Evolutionary conservation across 2,329 filamentous ascomycete species (phyloP).

Genomic region (Beauveria rudraprayagi): DNA sequence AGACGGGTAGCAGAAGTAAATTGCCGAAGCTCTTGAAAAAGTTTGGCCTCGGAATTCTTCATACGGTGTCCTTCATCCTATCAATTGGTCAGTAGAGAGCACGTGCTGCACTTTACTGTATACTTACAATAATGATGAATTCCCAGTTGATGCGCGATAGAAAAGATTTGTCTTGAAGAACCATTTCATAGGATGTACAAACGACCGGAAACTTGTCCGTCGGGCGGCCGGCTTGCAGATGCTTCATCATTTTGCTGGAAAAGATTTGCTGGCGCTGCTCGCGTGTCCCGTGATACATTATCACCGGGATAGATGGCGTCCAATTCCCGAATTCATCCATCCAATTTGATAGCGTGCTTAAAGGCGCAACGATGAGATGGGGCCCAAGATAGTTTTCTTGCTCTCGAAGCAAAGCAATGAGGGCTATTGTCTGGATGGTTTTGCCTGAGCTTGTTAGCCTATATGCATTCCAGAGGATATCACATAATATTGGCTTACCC

Average conservation of each 20-base stretch:
- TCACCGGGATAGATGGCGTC: slow-evolving; percentile 79
- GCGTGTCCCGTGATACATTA: slow-evolving; percentile 85
- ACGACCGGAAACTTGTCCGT: slow-evolving; percentile 75
- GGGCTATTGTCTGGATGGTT: slow-evolving; percentile 82
- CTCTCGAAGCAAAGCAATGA: slow-evolving; percentile 81
- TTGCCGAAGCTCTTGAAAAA: slow-evolving; percentile 80
- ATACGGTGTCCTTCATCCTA: slow-evolving; percentile 92
- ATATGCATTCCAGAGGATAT: not conserved
- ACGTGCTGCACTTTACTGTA: not conserved
- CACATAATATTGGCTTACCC: slow-evolving; percentile 30
- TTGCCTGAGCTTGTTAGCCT: slow-evolving; percentile 49
- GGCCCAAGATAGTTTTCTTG: slow-evolving; percentile 77
- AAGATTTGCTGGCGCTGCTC: slow-evolving; percentile 71
- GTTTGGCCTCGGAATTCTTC: slow-evolving; percentile 90
- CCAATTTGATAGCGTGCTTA: slow-evolving; percentile 94
- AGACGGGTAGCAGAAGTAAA: slow-evolving; percentile 87
- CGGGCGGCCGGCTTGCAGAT: slow-evolving; percentile 53
- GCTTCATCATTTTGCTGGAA: slow-evolving; percentile 58
- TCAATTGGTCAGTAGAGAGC: too few relatives aligned
- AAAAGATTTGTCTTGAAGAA: slow-evolving; percentile 78
- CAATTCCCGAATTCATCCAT: slow-evolving; percentile 87
- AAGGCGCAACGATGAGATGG: slow-evolving; percentile 80
- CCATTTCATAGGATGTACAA: slow-evolving; percentile 93
- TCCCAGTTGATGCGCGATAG: slow-evolving; percentile 86
- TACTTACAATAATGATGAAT: slow-evolving; percentile 82